A percentile compares a stretch with the other conserved stretches of the same genome.
Evolutionary conservation across 208 protist species (phyloP).

Genomic region (Leishmania major): DNA sequence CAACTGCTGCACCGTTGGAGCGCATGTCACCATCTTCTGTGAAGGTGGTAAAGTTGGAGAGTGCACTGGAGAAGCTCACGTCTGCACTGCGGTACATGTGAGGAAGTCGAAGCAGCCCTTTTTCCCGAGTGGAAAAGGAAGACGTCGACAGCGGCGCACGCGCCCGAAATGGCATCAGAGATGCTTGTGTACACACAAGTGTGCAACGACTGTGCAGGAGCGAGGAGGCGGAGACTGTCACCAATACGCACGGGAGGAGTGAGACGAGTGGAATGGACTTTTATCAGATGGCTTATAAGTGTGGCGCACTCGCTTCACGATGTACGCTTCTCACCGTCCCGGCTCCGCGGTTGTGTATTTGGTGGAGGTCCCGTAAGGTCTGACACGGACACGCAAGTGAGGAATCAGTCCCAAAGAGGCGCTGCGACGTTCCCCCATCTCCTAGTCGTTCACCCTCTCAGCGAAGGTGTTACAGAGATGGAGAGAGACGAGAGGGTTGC

Average conservation of each 20-base stretch:
- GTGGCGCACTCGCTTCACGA: neutral
- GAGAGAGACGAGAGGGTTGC: neutral
- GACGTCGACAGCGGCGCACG: neutral
- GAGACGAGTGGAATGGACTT: neutral
- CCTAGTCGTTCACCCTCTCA: neutral
- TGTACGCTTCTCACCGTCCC: neutral
- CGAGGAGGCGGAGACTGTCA: neutral
- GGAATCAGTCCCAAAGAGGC: neutral
- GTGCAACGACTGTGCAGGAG: neutral
- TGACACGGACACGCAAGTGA: neutral
- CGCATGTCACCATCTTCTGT: neutral
- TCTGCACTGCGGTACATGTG: conserved; percentile 24
- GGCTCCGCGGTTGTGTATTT: neutral
- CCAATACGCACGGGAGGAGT: neutral
- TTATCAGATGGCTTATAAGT: neutral
- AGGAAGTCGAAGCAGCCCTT: neutral
- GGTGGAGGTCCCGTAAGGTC: neutral
- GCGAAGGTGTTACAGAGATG: neutral
- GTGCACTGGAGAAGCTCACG: conserved; percentile 30
- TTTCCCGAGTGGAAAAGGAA: neutral
- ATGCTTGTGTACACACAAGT: neutral
- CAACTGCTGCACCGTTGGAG: neutral
- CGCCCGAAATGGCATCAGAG: neutral
- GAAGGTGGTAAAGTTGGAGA: conserved; percentile 18
- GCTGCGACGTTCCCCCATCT: neutral